Percentiles rank a stretch among this genome's conserved stretches.
Conservation (phyloP, 805 yeast species). For the Saturnispora dispora region DNA sequence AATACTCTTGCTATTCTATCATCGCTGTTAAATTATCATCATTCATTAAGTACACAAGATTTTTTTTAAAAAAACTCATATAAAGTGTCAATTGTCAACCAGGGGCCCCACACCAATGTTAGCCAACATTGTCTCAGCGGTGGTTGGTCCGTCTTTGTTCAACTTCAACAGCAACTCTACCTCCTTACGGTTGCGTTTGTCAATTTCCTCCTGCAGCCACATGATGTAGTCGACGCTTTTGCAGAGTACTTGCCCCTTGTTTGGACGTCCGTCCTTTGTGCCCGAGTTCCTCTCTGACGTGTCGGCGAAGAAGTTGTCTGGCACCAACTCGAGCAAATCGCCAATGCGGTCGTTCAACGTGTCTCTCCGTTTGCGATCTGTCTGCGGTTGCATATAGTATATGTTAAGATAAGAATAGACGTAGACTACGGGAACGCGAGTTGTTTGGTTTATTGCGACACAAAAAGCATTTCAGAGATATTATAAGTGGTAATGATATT, state of each 20-base stretch:
- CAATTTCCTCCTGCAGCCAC: slow-evolving; percentile 60
- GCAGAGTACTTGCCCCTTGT: slow-evolving; percentile 72
- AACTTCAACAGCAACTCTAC: slow-evolving; percentile 55
- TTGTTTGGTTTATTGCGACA: no score
- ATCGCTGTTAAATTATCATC: neutral
- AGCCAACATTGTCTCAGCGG: slow-evolving; percentile 71
- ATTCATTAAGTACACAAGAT: neutral
- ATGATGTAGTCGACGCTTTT: slow-evolving; percentile 69
- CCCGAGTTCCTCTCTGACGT: slow-evolving; percentile 45
- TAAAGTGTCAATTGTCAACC: slow-evolving; percentile 29
- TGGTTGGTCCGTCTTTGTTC: slow-evolving; percentile 39
- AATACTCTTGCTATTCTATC: no score
- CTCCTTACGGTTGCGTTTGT: slow-evolving; percentile 69
- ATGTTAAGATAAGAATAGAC: neutral
- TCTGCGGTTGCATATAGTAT: slow-evolving; percentile 1
- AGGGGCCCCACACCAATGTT: slow-evolving; percentile 79
- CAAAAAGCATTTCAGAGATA: neutral
- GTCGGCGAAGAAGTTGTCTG: slow-evolving; percentile 32
- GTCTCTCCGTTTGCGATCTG: slow-evolving; percentile 42
- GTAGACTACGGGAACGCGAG: neutral
- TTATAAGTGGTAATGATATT: no score
- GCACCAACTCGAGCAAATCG: slow-evolving; percentile 31
- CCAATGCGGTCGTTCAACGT: slow-evolving; percentile 51
- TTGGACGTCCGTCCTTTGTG: slow-evolving; percentile 77
- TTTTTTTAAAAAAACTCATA: neutral